A percentile compares a stretch with the other conserved stretches of the same genome.
Evolutionary conservation across 164 flowering plant species (phyloP).

Genomic region (Litsea cubeba): DNA sequence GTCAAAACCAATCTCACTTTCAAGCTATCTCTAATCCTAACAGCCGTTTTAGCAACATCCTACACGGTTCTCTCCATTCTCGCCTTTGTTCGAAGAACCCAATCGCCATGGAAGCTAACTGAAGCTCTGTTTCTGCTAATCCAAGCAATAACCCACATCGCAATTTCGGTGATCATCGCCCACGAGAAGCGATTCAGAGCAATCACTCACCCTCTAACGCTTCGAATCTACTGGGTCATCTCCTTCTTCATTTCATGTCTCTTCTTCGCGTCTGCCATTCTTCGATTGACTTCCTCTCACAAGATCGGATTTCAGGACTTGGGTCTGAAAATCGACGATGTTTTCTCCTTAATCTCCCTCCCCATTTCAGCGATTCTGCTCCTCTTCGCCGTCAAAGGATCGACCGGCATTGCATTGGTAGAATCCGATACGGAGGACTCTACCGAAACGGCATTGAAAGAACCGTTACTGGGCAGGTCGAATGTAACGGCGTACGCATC

Average conservation of each 20-base stretch:
- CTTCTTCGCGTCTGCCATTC: slow-evolving; percentile 43
- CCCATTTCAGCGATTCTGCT: slow-evolving; percentile 48
- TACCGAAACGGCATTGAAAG: slow-evolving; percentile 24
- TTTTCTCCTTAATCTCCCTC: slow-evolving; percentile 35
- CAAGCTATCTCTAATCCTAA: slow-evolving; percentile 41
- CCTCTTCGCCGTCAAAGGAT: slow-evolving; percentile 46
- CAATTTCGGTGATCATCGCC: slow-evolving; percentile 42
- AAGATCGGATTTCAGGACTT: slow-evolving; percentile 8
- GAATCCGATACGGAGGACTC: slow-evolving; percentile 21
- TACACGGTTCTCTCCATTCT: slow-evolving; percentile 36
- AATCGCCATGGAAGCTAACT: slow-evolving; percentile 38
- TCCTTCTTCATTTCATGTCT: slow-evolving; percentile 34
- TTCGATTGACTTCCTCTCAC: slow-evolving; percentile 27
- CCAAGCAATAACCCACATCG: slow-evolving; percentile 49
- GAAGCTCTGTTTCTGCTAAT: slow-evolving; percentile 60
- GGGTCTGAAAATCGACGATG: slow-evolving; percentile 48
- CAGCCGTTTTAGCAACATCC: slow-evolving; percentile 39
- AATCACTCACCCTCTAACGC: slow-evolving; percentile 50
- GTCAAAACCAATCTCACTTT: slow-evolving; percentile 42
- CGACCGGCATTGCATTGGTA: slow-evolving; percentile 42
- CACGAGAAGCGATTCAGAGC: slow-evolving; percentile 79
- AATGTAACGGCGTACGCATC: slow-evolving; percentile 54
- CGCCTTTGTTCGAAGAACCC: slow-evolving; percentile 26
- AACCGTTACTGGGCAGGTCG: slow-evolving; percentile 32
- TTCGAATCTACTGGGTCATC: slow-evolving; percentile 63